These are phyloP conservation scores for Allium cepa DNA, from an alignment of 106 monocot species.

Conservation along the genomic window DNA sequence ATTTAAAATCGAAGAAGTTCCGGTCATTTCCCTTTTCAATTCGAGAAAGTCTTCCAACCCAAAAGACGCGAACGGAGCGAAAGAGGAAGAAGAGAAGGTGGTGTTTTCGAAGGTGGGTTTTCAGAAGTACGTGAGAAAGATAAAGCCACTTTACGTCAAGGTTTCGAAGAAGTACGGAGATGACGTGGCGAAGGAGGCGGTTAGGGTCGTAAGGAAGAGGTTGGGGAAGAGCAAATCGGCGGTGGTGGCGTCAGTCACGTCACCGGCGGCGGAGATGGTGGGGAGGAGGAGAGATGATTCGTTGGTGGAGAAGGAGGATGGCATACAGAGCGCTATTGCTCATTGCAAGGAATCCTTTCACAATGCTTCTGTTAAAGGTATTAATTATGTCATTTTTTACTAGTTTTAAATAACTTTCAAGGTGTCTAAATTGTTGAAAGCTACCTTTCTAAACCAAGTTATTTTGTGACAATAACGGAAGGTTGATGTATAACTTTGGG, in stretches of 20 bases:
- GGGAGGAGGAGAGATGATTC: slow-evolving; percentile 52
- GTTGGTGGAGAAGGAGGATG: slow-evolving; percentile 64
- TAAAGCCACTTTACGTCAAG: slow-evolving; percentile 23
- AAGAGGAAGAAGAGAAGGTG: slow-evolving; percentile 14
- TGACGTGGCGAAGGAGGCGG: neutral
- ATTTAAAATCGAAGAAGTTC: slow-evolving; percentile 52
- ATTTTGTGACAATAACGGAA: no score
- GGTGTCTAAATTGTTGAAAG: neutral
- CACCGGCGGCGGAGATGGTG: slow-evolving; percentile 15
- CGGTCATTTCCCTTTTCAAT: slow-evolving; percentile 49
- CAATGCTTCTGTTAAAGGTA: neutral
- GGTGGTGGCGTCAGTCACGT: slow-evolving; percentile 19
- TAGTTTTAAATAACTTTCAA: neutral
- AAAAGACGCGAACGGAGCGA: neutral
- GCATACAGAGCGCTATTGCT: slow-evolving; percentile 87
- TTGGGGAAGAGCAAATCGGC: slow-evolving; percentile 48
- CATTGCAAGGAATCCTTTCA: slow-evolving; percentile 75
- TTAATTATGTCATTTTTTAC: neutral
- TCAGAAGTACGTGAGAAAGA: slow-evolving; percentile 61
- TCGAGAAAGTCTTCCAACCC: slow-evolving; percentile 2
- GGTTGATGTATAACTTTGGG: neutral
- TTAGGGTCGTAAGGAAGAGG: slow-evolving; percentile 11
- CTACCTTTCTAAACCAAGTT: neutral
- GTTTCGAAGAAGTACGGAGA: slow-evolving; percentile 44
- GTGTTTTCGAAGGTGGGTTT: slow-evolving; percentile 27